These are phyloP conservation scores for Pestalotiopsis sp. DNA, from an alignment of 2,329 filamentous ascomycete species.

Conservation along the genomic window DNA sequence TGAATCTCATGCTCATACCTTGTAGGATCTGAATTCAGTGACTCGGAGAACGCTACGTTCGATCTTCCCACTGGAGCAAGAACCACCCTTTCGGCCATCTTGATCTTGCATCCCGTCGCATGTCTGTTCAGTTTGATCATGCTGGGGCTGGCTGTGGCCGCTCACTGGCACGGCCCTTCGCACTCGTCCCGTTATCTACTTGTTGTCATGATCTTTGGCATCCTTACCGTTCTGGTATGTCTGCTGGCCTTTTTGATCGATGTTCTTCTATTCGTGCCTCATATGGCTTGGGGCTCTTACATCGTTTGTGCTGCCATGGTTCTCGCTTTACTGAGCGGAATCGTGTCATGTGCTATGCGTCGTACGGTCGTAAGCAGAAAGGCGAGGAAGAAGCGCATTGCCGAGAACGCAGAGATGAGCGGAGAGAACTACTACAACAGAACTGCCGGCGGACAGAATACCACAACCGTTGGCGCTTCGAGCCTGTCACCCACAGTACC, in stretches of 20 bases:
- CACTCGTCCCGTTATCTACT: conserved; percentile 91
- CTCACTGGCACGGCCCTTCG: conserved; percentile 84
- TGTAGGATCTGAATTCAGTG: conserved; percentile 21
- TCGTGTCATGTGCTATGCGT: conserved; percentile 94
- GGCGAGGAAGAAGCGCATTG: conserved; percentile 88
- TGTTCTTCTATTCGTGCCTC: conserved; percentile 90
- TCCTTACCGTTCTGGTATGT: conserved; percentile 82
- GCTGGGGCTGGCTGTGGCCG: conserved; percentile 75
- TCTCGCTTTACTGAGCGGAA: conserved; percentile 76
- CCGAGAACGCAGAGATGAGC: conserved; percentile 95
- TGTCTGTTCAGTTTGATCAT: conserved; percentile 84
- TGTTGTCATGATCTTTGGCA: conserved; percentile 79
- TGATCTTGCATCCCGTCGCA: conserved; percentile 91
- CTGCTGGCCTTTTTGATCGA: conserved; percentile 91
- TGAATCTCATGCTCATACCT: conserved; percentile 17
- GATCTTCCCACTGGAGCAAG: conserved; percentile 56
- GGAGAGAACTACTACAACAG: conserved; percentile 88
- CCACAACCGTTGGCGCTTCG: conserved; percentile 39
- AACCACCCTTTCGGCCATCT: conserved; percentile 76
- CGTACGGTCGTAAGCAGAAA: conserved; percentile 89
- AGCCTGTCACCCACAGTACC: conserved; percentile 60
- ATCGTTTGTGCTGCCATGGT: conserved; percentile 89
- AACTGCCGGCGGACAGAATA: conserved; percentile 55
- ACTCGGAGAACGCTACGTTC: conserved; percentile 44
- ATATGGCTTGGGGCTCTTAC: conserved; percentile 92